Evolutionary conservation across 179 eudicot species (phyloP), one percentile per base, ranked within the genome.

Genomic region (Silene vulgaris): DNA sequence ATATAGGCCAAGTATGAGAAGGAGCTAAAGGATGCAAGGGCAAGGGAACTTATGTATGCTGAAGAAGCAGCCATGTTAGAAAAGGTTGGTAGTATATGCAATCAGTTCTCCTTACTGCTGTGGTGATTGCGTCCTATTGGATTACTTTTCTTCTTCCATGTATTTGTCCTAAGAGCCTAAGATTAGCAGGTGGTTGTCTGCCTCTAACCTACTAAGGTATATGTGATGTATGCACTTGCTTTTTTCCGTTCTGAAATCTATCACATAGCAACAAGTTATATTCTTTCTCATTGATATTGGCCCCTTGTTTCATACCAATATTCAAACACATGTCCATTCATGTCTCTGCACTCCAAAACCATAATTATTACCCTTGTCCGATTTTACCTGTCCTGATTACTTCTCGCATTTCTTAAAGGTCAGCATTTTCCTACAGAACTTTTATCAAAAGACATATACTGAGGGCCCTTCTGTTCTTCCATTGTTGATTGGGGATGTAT

Each of bases 11-110:
- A 82, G 80, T 95, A 87, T 81, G 97, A 91, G 74, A 90, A 91
- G 82, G 97, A 93, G 83, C 88, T 93, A 60, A 93, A 89, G 82
- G 99, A 96, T 86, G 94, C 98, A 60, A 85, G 97, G 85, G 97
- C 89, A 75, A 89, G 97, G 86, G 97, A 91, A 80, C 97, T 96
- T 77, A 89, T 89, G 92, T 91, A 85, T 88, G 99, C 99, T 66
- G 97, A 96, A 89, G 93, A 95, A 86, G 97, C 88, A 64, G 96
- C 96, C 70, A 85, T 96, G 82, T 69, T 91, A 73, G 98, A 96
- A 73, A 96, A 96, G 99, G 99, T 93, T 76, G 26, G 62, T 29
- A 66, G 57, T 52, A 64, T 67, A 62, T 62, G 35, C 62, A 32
- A 16, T 28, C 14, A 37, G 17, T 69, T 43, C 48, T 19, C n/a